Evolutionary conservation across 352 stramenopile genomes (phyloP), one percentile per base, ranked within the genome.

Genomic region (Thalassiosira livingstoniorum): DNA sequence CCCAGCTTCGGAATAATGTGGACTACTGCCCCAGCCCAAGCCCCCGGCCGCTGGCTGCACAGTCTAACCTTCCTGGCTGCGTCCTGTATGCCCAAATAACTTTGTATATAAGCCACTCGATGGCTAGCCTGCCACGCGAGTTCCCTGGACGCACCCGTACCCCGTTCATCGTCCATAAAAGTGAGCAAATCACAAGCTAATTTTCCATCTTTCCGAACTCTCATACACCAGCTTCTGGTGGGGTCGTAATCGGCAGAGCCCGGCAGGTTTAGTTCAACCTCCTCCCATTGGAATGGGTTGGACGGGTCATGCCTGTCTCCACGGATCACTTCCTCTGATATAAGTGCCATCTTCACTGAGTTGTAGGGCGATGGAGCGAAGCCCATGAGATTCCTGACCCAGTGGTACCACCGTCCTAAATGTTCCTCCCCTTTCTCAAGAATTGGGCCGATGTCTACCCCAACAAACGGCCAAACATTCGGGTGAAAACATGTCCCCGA

Each of bases 111-210:
- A 0, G 51, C 71, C 4, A 80, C 4, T 2, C n/a, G 10, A 53
- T 77, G 67, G 5, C 31, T 55, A 15, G 60, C 75, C 13, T 63
- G 11, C 70, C 75, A 86, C 7, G 37, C 23, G 1, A 68, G 0
- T 21, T 80, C 45, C 32, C 64, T 15, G 0, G 45, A 51, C 4
- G 29, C 23, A 7, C 45, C 78, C 4, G 29, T 75, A 21, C 76
- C n/a, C 45, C 72, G 53, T 11, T 87, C 21, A 54, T 90, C 82
- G 60, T 91, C 82, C 2, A 90, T 53, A 54, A 86, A 91, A 0
- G 63, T 64, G 5, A 83, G 42, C 1, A 87, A 29, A 47, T 89
- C 82, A 39, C 45, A 45, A 29, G 87, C 83, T 13, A 89, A 21
- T 23, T 15, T 54, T 18, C 55, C 58, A 21, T 86, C 72, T 1